Evolutionary conservation across 2,329 filamentous ascomycete genomes (phyloP), one percentile per base, ranked within the genome.

Genomic region (Diaporthe amygdali): DNA sequence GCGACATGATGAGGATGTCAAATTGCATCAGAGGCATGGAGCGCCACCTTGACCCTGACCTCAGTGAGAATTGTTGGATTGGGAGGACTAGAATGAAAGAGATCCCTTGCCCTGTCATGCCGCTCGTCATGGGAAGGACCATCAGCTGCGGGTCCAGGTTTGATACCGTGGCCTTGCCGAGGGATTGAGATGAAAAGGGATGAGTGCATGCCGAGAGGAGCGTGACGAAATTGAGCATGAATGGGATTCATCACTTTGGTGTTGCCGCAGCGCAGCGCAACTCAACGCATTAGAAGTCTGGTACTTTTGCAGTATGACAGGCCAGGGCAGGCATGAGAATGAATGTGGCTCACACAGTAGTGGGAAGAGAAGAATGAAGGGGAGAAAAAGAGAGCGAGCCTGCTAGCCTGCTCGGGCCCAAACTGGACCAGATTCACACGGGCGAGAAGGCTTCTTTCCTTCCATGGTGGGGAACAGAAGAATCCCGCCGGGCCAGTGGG

Each of bases 171-270:
- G 64, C 47, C 47, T 54, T 67, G 64, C 49, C 52, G 66, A 49
- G 52, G 34, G 41, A 49, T 47, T 68, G 52, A 59, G 66, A 49
- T 68, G 44, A 30, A 49, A 52, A 59, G 52, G 52, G 52, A 59
- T 68, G 52, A 15, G 46, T 59, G 66, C 32, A 59, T 64, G 59
- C 59, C 46, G 44, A 37, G 59, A 37, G 59, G 34, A 41, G 55
- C 34, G 66, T 68, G 66, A 56, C 66, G 66, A 68, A 44, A 68
- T 68, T 41, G 66, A 49, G 52, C 66, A 68, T 68, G 52, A 55
- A 41, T 41, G 39, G 52, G 32, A 59, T 41, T 59, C 39, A 59
- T 49, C 59, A 64, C 44, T 49, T 51, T 68, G 66, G 30, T 68
- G 52, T 39, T 68, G 30, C 44, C 30, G 44, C 5, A 39, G 15